phyloP scores from a whole-genome alignment of 148 eudicot species.

The Amaranthus hypochondriacus region DNA sequence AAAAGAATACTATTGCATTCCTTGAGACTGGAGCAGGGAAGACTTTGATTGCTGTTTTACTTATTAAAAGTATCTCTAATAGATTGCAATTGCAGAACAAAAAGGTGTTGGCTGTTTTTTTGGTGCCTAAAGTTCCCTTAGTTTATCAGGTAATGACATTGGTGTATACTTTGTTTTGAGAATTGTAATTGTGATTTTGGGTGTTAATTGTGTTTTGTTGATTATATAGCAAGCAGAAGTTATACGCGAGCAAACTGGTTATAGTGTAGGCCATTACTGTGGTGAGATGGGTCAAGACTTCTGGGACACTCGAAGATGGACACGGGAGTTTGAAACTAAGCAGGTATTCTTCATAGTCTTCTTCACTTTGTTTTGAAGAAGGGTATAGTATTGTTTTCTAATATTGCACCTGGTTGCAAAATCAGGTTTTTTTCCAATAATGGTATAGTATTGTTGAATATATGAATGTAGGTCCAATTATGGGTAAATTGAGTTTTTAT shows the following conservation, averaged over 20 bases:
- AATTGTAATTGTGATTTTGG: background rate
- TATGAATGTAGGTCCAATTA: too few relatives aligned
- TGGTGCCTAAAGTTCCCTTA: constrained; percentile 97
- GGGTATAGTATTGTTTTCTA: background rate
- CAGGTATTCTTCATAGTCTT: constrained; percentile 46
- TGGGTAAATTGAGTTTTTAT: too few relatives aligned
- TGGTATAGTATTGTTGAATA: background rate
- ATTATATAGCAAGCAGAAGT: constrained; percentile 92
- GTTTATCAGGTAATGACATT: constrained; percentile 79
- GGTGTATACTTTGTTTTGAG: constrained; percentile 9
- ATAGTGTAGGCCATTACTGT: constrained; percentile 92
- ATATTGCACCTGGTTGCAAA: background rate
- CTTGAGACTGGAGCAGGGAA: constrained; percentile 99
- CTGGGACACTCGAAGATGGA: constrained; percentile 97
- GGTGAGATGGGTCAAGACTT: constrained; percentile 99
- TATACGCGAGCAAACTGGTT: constrained; percentile 87
- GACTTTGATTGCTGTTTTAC: constrained; percentile 89
- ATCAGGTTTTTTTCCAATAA: background rate
- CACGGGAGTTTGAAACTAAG: constrained; percentile 88
- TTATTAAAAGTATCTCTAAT: constrained; percentile 58
- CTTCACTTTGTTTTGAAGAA: background rate
- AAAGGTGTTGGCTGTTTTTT: constrained; percentile 80
- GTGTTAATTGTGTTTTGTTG: constrained; percentile 8
- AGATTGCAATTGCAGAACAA: constrained; percentile 58
- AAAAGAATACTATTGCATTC: constrained; percentile 90